phyloP scores from a whole-genome alignment of 768 basidiomycete species.

The Pluteus cervinus region DNA sequence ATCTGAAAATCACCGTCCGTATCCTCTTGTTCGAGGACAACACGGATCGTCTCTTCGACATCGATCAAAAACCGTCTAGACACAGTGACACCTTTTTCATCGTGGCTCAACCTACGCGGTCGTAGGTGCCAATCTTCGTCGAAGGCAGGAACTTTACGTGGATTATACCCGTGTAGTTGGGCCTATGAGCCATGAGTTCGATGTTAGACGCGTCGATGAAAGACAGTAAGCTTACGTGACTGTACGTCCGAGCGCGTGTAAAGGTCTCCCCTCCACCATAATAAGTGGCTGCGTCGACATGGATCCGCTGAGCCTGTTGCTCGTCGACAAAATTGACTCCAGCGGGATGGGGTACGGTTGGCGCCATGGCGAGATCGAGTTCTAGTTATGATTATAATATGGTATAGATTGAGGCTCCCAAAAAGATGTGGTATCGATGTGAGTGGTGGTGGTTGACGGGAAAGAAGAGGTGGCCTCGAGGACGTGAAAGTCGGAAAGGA shows the following conservation, averaged over 20 bases:
- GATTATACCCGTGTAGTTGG: conserved; percentile 66
- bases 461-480: background rate
- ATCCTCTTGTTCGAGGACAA: conserved; percentile 96
- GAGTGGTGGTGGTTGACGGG: conserved; percentile 3
- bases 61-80: conserved; percentile 93
- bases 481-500: too few relatives aligned
- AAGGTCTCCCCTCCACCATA: conserved; percentile 78
- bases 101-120: conserved; percentile 83
- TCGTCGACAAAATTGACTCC: conserved; percentile 67
- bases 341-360: conserved; percentile 56
- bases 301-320: conserved; percentile 34
- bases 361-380: too few relatives aligned
- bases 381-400: background rate
- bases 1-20: conserved; percentile 97
- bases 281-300: conserved; percentile 73
- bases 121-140: conserved; percentile 71
- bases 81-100: conserved; percentile 76
- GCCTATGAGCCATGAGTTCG: conserved; percentile 36
- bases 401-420: background rate
- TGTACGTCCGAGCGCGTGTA: conserved; percentile 84
- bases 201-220: conserved; percentile 3
- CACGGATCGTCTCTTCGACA: conserved; percentile 95
- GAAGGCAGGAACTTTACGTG: conserved; percentile 66
- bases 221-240: conserved; percentile 50
- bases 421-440: background rate